A percentile compares a stretch with the other conserved stretches of the same genome.
Evolutionary conservation across 23 red algal genomes (phyloP).

Genomic region (Gracilaria caudata): DNA sequence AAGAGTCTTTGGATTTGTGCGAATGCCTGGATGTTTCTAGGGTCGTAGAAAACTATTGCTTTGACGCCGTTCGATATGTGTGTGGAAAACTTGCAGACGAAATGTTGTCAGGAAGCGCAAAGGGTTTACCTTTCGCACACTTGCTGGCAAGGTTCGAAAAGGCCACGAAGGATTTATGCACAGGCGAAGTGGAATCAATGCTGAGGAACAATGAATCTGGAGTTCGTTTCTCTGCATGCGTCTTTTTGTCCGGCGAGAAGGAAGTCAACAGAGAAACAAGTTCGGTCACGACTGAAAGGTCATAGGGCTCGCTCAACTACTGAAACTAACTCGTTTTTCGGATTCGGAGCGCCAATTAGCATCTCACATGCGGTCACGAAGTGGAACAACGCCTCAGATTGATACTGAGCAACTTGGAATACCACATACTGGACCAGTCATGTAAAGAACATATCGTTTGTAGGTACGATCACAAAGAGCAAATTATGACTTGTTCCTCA

Average conservation of each 20-base stretch:
- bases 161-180: neutral
- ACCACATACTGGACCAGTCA: too few relatives aligned
- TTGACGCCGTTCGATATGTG: conserved; percentile 11
- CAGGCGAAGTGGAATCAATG: neutral
- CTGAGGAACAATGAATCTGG: conserved; percentile 25
- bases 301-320: neutral
- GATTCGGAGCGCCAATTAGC: neutral
- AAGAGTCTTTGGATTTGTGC: conserved; percentile 63
- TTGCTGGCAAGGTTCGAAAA: conserved; percentile 46
- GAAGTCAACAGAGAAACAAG: neutral
- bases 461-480: too few relatives aligned
- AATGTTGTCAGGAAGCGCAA: conserved; percentile 13
- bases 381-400: neutral
- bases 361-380: neutral
- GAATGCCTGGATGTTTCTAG: conserved; percentile 42
- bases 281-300: neutral
- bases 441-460: too few relatives aligned
- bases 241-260: conserved; percentile 67
- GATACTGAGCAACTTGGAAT: neutral
- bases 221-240: conserved; percentile 42
- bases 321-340: conserved; percentile 9
- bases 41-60: conserved; percentile 25
- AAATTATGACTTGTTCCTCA: too few relatives aligned
- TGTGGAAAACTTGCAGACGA: conserved; percentile 19
- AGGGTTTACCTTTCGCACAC: conserved; percentile 32